Evolutionary conservation across 192 early-diverging fungal species (phyloP), one percentile per base, ranked within the genome.

Genomic region (Linnemannia exigua): DNA sequence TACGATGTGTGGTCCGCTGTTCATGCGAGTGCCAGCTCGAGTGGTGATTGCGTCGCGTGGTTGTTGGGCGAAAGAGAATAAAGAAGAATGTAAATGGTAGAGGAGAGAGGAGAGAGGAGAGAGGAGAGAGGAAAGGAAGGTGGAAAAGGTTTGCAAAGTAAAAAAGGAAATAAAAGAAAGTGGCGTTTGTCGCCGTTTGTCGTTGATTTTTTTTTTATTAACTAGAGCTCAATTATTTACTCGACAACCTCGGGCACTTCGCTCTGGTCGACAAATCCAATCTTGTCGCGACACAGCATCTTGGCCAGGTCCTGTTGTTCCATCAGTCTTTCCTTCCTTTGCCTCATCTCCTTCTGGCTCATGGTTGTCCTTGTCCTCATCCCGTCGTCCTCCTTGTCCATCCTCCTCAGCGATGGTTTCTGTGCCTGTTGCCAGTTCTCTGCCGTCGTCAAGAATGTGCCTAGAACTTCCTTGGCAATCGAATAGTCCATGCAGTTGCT

Each of bases 241-340:
- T 85, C 83, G 41, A 85, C 83, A 4, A 85, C 83, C 38, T 85
- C 83, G 8, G 83, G 83, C 16, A 85, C 83, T 25, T 85, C 83
- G 22, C 77, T 72, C 36, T 71, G 83, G 54, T 85, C 74, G 0
- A 85, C 83, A 66, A 66, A 79, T 19, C 83, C 77, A 51, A 79
- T 70, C 74, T 79, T 84, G 72, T 75, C 72, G 7, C 48, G 66
- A 15, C 83, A 79, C 5, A 85, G 74, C 12, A 79, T 67, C 68
- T 52, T 70, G 1, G 83, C 74, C 28, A 85, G 69, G 37, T 79
- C 83, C 44, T 72, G 47, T 16, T 81, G 38, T 66, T 50, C 37
- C 31, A 15, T 1, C 19, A 41, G n/a, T 37, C 36, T 28, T n/a
- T 71, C n/a, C 36, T 48, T 28, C 70, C 25, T 38, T 50, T 74